Evolutionary conservation across 805 yeast genomes (phyloP).

Genomic region (Starmerella etchellsii): DNA sequence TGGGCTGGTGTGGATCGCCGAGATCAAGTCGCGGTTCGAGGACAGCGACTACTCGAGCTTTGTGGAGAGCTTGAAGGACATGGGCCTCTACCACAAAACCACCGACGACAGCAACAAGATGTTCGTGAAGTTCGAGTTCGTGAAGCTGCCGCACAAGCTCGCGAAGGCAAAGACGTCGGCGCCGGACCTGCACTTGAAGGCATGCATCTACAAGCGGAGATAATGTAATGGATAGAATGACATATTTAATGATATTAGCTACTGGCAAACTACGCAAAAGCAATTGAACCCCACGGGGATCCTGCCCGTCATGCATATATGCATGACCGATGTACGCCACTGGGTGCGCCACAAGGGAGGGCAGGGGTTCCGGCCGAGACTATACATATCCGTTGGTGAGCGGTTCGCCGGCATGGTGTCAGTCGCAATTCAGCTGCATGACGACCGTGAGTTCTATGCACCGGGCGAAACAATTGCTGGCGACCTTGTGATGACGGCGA

Average conservation of each 20-base stretch:
- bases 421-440: background rate
- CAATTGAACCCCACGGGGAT: too few relatives aligned
- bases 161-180: slow-evolving; percentile 44
- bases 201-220: slow-evolving; percentile 70
- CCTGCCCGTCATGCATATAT: too few relatives aligned
- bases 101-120: slow-evolving; percentile 82
- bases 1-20: slow-evolving; percentile 96
- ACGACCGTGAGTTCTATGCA: too few relatives aligned
- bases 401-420: too few relatives aligned
- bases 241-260: too few relatives aligned
- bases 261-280: too few relatives aligned
- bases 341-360: too few relatives aligned
- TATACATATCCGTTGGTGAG: too few relatives aligned
- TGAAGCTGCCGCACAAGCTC: slow-evolving; percentile 45
- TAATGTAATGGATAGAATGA: slow-evolving; percentile 1
- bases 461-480: background rate
- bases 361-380: too few relatives aligned
- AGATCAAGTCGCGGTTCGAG: slow-evolving; percentile 77
- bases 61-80: slow-evolving; percentile 55
- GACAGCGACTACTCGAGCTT: slow-evolving; percentile 49
- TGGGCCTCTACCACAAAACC: slow-evolving; percentile 74
- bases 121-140: slow-evolving; percentile 91
- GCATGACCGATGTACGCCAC: too few relatives aligned
- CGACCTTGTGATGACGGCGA: background rate
- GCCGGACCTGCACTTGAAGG: slow-evolving; percentile 60